phyloP scores from a whole-genome alignment of 208 protist genomes.

The Polymyxa betae region DNA sequence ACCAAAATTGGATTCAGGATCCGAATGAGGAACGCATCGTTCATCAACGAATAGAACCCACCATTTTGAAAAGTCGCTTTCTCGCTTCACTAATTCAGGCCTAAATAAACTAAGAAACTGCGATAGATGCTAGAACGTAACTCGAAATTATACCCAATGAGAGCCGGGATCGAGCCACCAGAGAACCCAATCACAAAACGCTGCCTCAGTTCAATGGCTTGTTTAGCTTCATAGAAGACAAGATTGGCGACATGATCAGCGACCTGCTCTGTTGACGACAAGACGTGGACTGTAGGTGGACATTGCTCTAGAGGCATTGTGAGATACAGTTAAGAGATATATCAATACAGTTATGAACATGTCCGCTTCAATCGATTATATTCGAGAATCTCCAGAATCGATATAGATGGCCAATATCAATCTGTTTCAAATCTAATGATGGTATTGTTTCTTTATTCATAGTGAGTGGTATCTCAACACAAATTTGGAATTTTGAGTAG shows the following conservation, averaged over 20 bases:
- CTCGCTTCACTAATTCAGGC: not conserved
- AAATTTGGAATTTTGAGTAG: too few relatives aligned
- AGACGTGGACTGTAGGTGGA: not conserved
- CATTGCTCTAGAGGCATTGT: too few relatives aligned
- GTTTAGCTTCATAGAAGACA: not conserved
- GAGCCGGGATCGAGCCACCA: slow-evolving; percentile 68
- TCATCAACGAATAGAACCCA: slow-evolving; percentile 71
- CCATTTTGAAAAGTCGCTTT: slow-evolving; percentile 62
- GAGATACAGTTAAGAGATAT: too few relatives aligned
- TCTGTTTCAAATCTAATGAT: too few relatives aligned
- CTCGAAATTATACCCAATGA: slow-evolving; percentile 55
- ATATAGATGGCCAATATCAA: too few relatives aligned
- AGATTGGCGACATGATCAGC: not conserved
- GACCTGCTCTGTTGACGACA: not conserved
- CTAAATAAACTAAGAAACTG: not conserved
- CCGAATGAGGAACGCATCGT: slow-evolving; percentile 64
- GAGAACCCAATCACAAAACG: slow-evolving; percentile 68
- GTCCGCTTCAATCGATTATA: too few relatives aligned
- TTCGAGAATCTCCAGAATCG: too few relatives aligned
- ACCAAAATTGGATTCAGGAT: slow-evolving; percentile 66
- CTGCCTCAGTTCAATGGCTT: slow-evolving; percentile 23
- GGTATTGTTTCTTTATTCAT: too few relatives aligned
- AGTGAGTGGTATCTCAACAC: too few relatives aligned
- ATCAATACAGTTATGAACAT: too few relatives aligned
- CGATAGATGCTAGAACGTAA: not conserved